phyloP scores from a whole-genome alignment of 2,329 filamentous ascomycete genomes.

The Macrophomina tecta region DNA sequence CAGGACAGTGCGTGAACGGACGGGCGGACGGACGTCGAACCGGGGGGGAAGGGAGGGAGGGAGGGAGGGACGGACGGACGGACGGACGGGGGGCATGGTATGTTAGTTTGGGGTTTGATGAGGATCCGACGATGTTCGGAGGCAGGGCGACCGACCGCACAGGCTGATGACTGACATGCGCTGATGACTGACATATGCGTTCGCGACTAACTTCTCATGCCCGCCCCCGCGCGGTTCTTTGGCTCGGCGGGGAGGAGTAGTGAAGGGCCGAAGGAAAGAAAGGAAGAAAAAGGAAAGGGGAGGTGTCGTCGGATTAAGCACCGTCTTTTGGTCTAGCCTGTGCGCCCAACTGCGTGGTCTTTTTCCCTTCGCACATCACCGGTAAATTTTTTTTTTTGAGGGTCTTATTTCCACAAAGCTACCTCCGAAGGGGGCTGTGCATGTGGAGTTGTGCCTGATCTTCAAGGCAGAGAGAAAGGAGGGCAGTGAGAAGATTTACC shows the following conservation, averaged over 20 bases:
- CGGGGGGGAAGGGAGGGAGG: no score
- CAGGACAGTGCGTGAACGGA: neutral
- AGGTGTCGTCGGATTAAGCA: constrained; percentile 3
- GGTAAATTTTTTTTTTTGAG: neutral
- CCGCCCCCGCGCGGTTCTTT: neutral
- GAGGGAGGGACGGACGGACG: no score
- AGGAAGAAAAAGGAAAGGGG: no score
- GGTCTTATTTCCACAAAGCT: no score
- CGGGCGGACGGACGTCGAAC: no score
- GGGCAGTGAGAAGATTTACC: neutral
- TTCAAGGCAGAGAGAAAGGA: neutral
- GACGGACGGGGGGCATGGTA: no score
- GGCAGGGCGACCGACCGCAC: neutral
- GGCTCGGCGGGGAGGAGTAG: no score
- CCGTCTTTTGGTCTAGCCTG: neutral
- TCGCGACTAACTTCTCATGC: neutral
- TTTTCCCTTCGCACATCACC: neutral
- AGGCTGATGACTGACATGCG: no score
- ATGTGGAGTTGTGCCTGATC: neutral
- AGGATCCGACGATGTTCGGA: constrained; percentile 5
- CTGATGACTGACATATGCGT: no score
- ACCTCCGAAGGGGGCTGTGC: no score
- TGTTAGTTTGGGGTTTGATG: neutral
- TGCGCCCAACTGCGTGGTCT: neutral
- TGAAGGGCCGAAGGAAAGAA: no score